A percentile compares a stretch with the other conserved stretches of the same genome.
Evolutionary conservation across 495 filamentous ascomycete species (phyloP).

Genomic region (Extremus antarcticus): DNA sequence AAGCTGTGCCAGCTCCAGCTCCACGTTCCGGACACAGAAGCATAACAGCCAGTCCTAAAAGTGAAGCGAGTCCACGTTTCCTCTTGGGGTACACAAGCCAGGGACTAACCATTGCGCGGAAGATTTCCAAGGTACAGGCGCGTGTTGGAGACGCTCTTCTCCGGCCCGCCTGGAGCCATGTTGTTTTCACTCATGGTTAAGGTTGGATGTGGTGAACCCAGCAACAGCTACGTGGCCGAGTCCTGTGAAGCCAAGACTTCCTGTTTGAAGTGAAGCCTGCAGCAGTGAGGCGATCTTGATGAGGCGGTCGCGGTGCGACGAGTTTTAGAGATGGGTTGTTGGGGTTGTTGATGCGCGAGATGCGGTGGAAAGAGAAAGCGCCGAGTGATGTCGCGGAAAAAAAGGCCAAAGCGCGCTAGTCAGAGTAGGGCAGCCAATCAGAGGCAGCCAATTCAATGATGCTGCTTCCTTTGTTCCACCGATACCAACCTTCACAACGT

Average conservation of each 20-base stretch:
- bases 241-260: neutral
- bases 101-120: conserved; percentile 80
- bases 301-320: neutral
- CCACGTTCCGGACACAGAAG: neutral
- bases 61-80: conserved; percentile 5
- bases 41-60: conserved; percentile 14
- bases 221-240: neutral
- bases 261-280: neutral
- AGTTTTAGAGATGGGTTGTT: neutral
- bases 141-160: conserved; percentile 6
- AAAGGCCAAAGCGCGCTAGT: neutral
- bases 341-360: too few relatives aligned
- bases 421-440: neutral
- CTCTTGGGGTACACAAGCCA: conserved; percentile 11
- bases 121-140: conserved; percentile 67
- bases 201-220: neutral
- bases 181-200: neutral
- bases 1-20: conserved; percentile 17
- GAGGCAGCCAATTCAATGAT: neutral
- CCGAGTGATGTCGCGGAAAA: neutral
- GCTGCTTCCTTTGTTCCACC: neutral
- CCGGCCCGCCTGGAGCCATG: neutral
- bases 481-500: too few relatives aligned
- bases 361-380: too few relatives aligned
- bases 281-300: neutral